Percentiles rank a stretch among this genome's conserved stretches.
Evolutionary conservation across 768 basidiomycete genomes (phyloP).

Genomic region (Rubroboletus satanas): DNA sequence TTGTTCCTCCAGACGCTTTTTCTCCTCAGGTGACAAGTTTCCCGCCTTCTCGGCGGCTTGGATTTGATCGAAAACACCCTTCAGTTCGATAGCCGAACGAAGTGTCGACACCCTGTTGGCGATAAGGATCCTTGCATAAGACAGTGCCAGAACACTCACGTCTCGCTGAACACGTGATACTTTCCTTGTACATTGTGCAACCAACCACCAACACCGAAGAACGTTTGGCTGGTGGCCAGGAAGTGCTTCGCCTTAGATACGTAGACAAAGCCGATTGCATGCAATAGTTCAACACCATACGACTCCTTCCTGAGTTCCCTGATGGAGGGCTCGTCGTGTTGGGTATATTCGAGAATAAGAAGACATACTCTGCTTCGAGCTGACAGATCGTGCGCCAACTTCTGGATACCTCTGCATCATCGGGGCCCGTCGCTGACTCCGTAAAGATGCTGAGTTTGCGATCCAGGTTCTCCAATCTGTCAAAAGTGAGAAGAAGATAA

Average conservation of each 20-base stretch:
- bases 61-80: conserved; percentile 87
- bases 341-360: not conserved
- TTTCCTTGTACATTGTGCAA: conserved; percentile 88
- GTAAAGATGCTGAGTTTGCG: conserved; percentile 85
- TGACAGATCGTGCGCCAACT: conserved; percentile 78
- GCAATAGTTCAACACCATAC: conserved; percentile 81
- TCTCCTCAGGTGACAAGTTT: conserved; percentile 72
- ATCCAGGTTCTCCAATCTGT: conserved; percentile 62
- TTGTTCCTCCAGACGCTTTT: conserved; percentile 80
- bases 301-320: conserved; percentile 84
- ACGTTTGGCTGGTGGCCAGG: conserved; percentile 64
- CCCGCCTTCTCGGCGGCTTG: conserved; percentile 87
- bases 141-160: conserved; percentile 46
- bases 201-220: conserved; percentile 88
- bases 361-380: conserved; percentile 75
- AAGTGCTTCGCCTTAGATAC: conserved; percentile 77
- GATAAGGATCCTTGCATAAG: not conserved
- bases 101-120: conserved; percentile 70
- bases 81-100: conserved; percentile 83
- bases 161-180: conserved; percentile 92
- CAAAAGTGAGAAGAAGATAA: conserved; percentile 1
- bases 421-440: conserved; percentile 70
- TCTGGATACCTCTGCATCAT: conserved; percentile 62
- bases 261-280: conserved; percentile 86
- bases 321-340: conserved; percentile 3